phyloP scores from a whole-genome alignment of 2,329 filamentous ascomycete species.

The Ophiostoma ips region DNA sequence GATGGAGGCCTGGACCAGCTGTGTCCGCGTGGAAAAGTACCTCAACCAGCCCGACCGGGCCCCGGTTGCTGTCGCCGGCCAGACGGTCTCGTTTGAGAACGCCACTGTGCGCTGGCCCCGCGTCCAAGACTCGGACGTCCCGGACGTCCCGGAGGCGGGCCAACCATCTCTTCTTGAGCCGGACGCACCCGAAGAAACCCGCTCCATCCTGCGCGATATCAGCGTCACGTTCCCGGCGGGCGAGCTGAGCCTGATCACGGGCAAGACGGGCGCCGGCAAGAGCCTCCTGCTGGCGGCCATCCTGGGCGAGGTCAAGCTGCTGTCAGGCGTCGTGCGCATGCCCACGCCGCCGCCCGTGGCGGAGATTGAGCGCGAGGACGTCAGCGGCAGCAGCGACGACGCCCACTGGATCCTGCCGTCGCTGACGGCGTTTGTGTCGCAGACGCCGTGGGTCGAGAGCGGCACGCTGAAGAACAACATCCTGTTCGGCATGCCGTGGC shows the following conservation, averaged over 20 bases:
- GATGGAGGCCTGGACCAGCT: conserved; percentile 24
- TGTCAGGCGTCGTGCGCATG: conserved; percentile 20
- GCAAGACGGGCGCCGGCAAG: conserved; percentile 27
- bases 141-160: neutral
- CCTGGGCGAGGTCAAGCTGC: conserved; percentile 25
- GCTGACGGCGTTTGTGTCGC: conserved; percentile 30
- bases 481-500: conserved; percentile 27
- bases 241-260: conserved; percentile 23
- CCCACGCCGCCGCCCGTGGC: conserved; percentile 16
- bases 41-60: conserved; percentile 20
- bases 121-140: conserved; percentile 16
- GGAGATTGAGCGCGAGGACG: conserved; percentile 14
- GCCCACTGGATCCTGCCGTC: conserved; percentile 23
- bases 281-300: conserved; percentile 26
- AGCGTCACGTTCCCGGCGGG: conserved; percentile 21
- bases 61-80: conserved; percentile 15
- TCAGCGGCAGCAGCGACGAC: too few species aligned
- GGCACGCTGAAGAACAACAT: conserved; percentile 32
- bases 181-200: conserved; percentile 1
- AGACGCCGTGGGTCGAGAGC: conserved; percentile 34
- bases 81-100: conserved; percentile 18
- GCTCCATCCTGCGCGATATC: conserved; percentile 21
- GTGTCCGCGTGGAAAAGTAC: conserved; percentile 22
- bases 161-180: neutral
- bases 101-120: conserved; percentile 23